Evolutionary conservation across 1,284 basidiomycete species (phyloP).

Genomic region (Prillingera fragicola): DNA sequence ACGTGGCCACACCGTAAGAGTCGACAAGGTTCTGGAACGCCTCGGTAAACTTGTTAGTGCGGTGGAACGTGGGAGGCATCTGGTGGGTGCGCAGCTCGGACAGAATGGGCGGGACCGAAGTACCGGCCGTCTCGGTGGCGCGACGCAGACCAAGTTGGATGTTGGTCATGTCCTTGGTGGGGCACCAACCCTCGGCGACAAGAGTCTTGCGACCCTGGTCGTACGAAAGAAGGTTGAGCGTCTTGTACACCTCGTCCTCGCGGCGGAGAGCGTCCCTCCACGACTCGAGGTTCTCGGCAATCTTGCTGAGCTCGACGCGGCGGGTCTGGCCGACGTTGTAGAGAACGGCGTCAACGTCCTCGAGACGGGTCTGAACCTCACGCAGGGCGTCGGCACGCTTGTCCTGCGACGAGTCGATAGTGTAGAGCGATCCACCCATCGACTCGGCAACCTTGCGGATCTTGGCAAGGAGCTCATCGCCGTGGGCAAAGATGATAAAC

Average conservation of each 20-base stretch:
- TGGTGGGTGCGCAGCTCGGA: slow-evolving; percentile 85
- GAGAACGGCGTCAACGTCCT: slow-evolving; percentile 85
- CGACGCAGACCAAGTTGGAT: slow-evolving; percentile 86
- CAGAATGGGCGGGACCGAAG: slow-evolving; percentile 83
- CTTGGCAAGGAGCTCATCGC: slow-evolving; percentile 85
- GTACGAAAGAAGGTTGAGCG: slow-evolving; percentile 89
- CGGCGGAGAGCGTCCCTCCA: slow-evolving; percentile 94
- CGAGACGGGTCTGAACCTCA: slow-evolving; percentile 81
- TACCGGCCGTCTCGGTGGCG: slow-evolving; percentile 94
- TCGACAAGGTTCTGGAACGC: slow-evolving; percentile 99
- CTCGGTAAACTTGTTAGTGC: slow-evolving; percentile 94
- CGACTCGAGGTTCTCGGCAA: slow-evolving; percentile 77
- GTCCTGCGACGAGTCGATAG: slow-evolving; percentile 89
- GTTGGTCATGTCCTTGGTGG: slow-evolving; percentile 76
- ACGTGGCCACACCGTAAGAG: slow-evolving; percentile 88
- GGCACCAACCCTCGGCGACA: slow-evolving; percentile 97
- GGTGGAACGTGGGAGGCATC: slow-evolving; percentile 91
- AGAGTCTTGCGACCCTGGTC: slow-evolving; percentile 90
- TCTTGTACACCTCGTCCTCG: slow-evolving; percentile 94
- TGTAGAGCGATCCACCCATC: slow-evolving; percentile 95
- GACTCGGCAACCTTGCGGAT: slow-evolving; percentile 98
- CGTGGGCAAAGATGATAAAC: slow-evolving; percentile 99
- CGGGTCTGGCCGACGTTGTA: slow-evolving; percentile 85
- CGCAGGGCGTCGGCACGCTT: slow-evolving; percentile 84
- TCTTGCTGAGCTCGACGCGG: slow-evolving; percentile 73